Percentiles rank a stretch among this genome's conserved stretches.
Evolutionary conservation across 345 rosid genomes (phyloP).

Genomic region (Brassica incana): DNA sequence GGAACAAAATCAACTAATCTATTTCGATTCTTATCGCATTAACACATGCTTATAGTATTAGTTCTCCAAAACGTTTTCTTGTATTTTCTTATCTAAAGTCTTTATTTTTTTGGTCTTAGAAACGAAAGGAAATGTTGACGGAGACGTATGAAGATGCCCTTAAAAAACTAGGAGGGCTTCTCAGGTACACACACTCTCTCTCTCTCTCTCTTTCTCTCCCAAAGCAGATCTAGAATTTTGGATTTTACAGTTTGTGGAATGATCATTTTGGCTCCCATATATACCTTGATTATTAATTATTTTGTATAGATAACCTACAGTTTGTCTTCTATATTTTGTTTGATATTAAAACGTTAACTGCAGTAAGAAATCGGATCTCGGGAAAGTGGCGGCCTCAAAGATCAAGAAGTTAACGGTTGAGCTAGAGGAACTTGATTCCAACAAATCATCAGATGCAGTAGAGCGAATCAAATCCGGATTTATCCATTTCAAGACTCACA

Average conservation of each 20-base stretch:
- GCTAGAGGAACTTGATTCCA: constrained; percentile 50
- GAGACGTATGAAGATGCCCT: constrained; percentile 30
- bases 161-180: constrained; percentile 28
- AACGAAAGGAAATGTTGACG: constrained; percentile 25
- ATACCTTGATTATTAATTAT: background rate
- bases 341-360: background rate
- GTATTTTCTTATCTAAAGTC: background rate
- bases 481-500: constrained; percentile 64
- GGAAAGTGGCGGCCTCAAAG: constrained; percentile 65
- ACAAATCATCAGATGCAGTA: constrained; percentile 47
- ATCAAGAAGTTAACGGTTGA: constrained; percentile 73
- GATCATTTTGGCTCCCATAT: background rate
- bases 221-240: background rate
- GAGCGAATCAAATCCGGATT: constrained; percentile 77
- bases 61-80: background rate
- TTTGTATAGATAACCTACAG: background rate
- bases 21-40: background rate
- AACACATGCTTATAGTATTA: background rate
- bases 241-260: background rate
- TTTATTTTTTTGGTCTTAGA: background rate
- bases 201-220: background rate
- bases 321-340: background rate
- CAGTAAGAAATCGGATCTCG: constrained; percentile 35
- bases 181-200: constrained; percentile 18
- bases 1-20: background rate